Conservation (phyloP, 1,284 basidiomycete species). For the Wolfiporia cocos region DNA sequence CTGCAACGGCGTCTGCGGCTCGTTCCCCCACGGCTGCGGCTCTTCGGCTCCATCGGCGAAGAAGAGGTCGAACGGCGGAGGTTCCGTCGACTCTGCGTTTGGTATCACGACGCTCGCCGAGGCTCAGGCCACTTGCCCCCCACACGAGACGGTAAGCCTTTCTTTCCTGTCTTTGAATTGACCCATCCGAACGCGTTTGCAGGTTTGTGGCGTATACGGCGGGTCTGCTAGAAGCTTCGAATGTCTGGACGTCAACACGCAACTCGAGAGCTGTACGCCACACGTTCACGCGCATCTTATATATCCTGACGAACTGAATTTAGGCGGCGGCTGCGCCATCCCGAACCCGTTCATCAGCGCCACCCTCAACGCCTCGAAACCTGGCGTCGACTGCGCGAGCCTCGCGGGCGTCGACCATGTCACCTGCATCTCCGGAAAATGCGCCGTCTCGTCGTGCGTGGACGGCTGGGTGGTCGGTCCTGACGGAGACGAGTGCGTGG, state of each 20-base stretch:
- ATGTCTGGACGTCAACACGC: slow-evolving; percentile 22
- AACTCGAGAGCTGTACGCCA: slow-evolving; percentile 25
- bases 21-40: slow-evolving; percentile 5
- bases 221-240: slow-evolving; percentile 18
- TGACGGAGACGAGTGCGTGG: slow-evolving; percentile 10
- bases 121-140: slow-evolving; percentile 8
- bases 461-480: slow-evolving; percentile 19
- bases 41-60: neutral
- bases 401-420: slow-evolving; percentile 25
- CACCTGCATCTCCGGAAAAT: slow-evolving; percentile 23
- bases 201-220: slow-evolving; percentile 21
- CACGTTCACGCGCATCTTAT: neutral
- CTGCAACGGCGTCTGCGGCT: slow-evolving; percentile 12
- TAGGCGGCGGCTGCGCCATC: slow-evolving; percentile 29
- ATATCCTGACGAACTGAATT: neutral
- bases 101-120: slow-evolving; percentile 5
- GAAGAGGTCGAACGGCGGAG: neutral
- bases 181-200: neutral
- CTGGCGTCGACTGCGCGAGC: slow-evolving; percentile 27
- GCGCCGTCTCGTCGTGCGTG: slow-evolving; percentile 24
- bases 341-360: slow-evolving; percentile 10
- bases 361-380: slow-evolving; percentile 1
- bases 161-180: neutral
- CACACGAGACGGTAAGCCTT: slow-evolving; percentile 9
- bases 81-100: neutral